Percentiles rank a stretch among this genome's conserved stretches.
Conservation (phyloP, 208 protist genomes). For the Trypanosoma congolense region DNA sequence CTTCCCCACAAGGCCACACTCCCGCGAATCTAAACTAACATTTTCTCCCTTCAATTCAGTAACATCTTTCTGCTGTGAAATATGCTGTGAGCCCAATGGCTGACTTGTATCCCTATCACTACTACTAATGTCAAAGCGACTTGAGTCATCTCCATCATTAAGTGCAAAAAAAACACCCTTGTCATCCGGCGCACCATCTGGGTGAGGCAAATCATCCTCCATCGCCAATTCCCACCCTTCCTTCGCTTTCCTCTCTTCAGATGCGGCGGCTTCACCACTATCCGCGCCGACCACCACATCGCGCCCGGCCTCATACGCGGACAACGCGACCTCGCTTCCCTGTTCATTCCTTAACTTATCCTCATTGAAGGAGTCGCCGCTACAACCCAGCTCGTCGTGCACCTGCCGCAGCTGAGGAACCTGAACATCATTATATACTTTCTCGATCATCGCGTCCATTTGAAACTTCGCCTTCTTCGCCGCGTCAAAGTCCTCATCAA, state of each 20-base stretch:
- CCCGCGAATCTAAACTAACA: neutral
- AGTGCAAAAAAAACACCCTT: constrained; percentile 4
- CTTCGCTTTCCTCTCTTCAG: too few relatives aligned
- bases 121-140: neutral
- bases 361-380: constrained; percentile 1
- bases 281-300: too few relatives aligned
- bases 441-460: constrained; percentile 70
- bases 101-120: neutral
- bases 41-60: neutral
- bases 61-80: neutral
- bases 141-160: neutral
- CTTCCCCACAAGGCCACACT: neutral
- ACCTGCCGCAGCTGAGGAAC: constrained; percentile 27
- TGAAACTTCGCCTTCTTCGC: constrained; percentile 61
- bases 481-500: constrained; percentile 83
- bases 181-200: too few relatives aligned
- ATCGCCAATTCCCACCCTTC: too few relatives aligned
- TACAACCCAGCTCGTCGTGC: constrained; percentile 11
- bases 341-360: neutral
- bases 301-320: too few relatives aligned
- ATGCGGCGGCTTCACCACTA: too few relatives aligned
- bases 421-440: constrained; percentile 38
- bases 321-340: neutral
- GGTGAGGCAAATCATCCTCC: too few relatives aligned
- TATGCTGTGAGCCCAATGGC: neutral